Percentiles rank a stretch among this genome's conserved stretches.
Conservation (phyloP, 768 basidiomycete species). For the Termitomyces sp. region DNA sequence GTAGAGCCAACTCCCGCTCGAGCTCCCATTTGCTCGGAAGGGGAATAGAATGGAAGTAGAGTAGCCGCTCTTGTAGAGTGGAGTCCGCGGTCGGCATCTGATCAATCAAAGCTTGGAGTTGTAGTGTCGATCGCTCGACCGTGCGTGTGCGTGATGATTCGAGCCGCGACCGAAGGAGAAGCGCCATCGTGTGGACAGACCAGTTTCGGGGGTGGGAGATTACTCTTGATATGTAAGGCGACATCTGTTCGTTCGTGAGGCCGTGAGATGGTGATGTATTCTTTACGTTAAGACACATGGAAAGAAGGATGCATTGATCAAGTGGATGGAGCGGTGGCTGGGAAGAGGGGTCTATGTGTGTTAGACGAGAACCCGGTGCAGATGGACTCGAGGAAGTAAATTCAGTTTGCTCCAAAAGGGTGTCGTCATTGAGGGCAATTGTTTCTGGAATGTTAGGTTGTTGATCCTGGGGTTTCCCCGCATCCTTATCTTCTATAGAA, state of each 20-base stretch:
- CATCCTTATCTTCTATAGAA: conserved; percentile 2
- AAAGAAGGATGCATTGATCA: conserved; percentile 90
- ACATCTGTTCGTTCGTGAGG: conserved; percentile 88
- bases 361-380: conserved; percentile 42
- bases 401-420: conserved; percentile 88
- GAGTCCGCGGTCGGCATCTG: conserved; percentile 94
- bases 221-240: conserved; percentile 87
- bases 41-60: conserved; percentile 75
- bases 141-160: conserved; percentile 88
- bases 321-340: conserved; percentile 90
- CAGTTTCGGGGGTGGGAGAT: conserved; percentile 90
- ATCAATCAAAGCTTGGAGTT: conserved; percentile 93
- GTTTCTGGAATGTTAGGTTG: conserved; percentile 64
- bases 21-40: conserved; percentile 93
- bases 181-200: conserved; percentile 95
- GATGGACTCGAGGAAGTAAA: conserved; percentile 74
- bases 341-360: conserved; percentile 74
- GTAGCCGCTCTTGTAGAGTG: conserved; percentile 65
- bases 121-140: conserved; percentile 87
- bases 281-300: conserved; percentile 85
- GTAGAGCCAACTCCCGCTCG: conserved; percentile 83
- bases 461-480: conserved; percentile 1
- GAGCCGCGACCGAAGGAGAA: conserved; percentile 88
- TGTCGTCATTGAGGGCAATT: conserved; percentile 89
- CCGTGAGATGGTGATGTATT: conserved; percentile 90